Percentiles rank a stretch among this genome's conserved stretches.
phyloP scores from a whole-genome alignment of 2,329 filamentous ascomycete species.

The Penicillium sp. region DNA sequence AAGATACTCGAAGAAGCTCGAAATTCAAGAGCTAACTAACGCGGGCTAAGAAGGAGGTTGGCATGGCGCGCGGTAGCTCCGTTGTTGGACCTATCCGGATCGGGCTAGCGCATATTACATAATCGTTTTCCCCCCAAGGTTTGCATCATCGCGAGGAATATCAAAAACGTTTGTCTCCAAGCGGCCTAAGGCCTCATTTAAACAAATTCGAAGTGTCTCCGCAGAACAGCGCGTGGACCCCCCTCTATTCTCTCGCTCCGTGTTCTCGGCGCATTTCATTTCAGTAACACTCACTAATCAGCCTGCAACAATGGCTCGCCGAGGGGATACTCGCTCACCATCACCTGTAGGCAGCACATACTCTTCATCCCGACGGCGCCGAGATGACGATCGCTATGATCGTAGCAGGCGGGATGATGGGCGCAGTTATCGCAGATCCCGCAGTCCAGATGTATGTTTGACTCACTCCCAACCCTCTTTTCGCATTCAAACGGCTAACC shows the following conservation, averaged over 20 bases:
- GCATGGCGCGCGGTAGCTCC: neutral
- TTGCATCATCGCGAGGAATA: slow-evolving; percentile 7
- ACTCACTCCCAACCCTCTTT: neutral
- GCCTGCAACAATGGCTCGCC: slow-evolving; percentile 61
- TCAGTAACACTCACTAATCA: slow-evolving; percentile 53
- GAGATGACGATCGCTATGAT: slow-evolving; percentile 57
- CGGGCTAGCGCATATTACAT: slow-evolving; percentile 14
- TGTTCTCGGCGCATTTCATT: slow-evolving; percentile 33
- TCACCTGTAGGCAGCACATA: slow-evolving; percentile 86
- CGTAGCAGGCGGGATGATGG: slow-evolving; percentile 55
- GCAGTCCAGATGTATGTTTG: slow-evolving; percentile 51
- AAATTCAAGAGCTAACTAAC: neutral
- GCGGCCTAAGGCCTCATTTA: slow-evolving; percentile 1
- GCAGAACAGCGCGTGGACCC: neutral
- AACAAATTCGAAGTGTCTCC: neutral
- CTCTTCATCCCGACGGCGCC: slow-evolving; percentile 68
- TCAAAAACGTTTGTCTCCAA: neutral
- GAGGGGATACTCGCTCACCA: slow-evolving; percentile 77
- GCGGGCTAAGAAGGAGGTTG: neutral
- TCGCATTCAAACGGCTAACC: slow-evolving; percentile 12
- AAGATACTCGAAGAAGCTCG: neutral
- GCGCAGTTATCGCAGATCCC: slow-evolving; percentile 48
- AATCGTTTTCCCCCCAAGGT: slow-evolving; percentile 1
- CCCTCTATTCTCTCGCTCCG: slow-evolving; percentile 12
- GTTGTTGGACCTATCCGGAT: neutral